phyloP scores from a whole-genome alignment of 2,329 filamentous ascomycete species.

The Alternaria solani region DNA sequence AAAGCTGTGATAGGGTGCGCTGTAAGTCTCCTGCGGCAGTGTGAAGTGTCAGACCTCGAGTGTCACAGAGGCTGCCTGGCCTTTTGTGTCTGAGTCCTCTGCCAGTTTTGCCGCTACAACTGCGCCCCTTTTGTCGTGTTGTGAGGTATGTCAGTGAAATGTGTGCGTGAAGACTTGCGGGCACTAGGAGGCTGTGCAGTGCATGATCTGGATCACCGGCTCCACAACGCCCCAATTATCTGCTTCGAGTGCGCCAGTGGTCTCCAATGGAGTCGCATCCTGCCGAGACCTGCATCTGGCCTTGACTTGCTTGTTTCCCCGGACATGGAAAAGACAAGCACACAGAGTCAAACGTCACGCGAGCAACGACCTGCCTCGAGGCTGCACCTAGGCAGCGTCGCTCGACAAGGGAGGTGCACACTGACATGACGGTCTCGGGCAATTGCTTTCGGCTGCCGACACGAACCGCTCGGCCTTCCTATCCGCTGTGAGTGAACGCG shows the following conservation, averaged over 20 bases:
- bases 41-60: background rate
- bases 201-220: conserved; percentile 21
- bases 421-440: background rate
- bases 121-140: conserved; percentile 22
- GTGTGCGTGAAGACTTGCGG: conserved; percentile 15
- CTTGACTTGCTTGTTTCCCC: conserved; percentile 21
- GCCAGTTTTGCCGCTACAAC: conserved; percentile 15
- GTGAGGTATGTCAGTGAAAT: conserved; percentile 6
- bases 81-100: conserved; percentile 13
- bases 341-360: background rate
- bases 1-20: conserved; percentile 9
- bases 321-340: background rate
- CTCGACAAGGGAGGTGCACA: background rate
- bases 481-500: background rate
- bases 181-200: conserved; percentile 25
- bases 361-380: background rate
- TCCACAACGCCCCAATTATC: conserved; percentile 14
- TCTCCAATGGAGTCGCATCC: conserved; percentile 28
- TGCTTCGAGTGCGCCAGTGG: conserved; percentile 4
- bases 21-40: background rate
- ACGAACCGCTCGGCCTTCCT: background rate
- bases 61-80: conserved; percentile 14
- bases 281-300: background rate
- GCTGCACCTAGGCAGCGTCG: background rate
- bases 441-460: background rate